Conservation (phyloP, 2,329 filamentous ascomycete genomes). For the Ascomycota sp. region DNA sequence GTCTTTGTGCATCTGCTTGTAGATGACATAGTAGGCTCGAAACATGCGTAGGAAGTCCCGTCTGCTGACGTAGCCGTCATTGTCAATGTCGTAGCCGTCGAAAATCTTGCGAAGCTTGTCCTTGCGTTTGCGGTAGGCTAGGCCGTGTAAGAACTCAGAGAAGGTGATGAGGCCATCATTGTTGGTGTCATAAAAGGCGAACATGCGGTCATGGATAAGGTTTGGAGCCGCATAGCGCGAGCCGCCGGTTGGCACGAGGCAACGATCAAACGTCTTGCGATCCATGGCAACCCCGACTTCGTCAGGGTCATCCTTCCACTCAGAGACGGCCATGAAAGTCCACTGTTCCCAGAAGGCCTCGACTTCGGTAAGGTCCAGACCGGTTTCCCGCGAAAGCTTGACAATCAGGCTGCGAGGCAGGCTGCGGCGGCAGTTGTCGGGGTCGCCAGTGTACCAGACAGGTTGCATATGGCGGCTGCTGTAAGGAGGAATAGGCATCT, state of each 20-base stretch:
- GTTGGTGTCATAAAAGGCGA: constrained; percentile 88
- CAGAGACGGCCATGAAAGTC: constrained; percentile 74
- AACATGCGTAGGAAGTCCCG: constrained; percentile 85
- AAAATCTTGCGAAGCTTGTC: constrained; percentile 59
- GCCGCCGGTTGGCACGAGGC: constrained; percentile 71
- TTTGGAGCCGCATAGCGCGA: constrained; percentile 61
- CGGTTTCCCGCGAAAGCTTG: constrained; percentile 49
- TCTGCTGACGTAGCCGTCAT: constrained; percentile 67
- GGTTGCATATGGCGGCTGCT: constrained; percentile 62
- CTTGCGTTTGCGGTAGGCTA: constrained; percentile 49
- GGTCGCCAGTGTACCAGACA: constrained; percentile 77
- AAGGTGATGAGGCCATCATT: constrained; percentile 79
- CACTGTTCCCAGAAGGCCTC: constrained; percentile 96
- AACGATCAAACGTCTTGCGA: constrained; percentile 77
- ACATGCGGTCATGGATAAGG: constrained; percentile 88
- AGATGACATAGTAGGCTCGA: constrained; percentile 75
- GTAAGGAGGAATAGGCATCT: constrained; percentile 70
- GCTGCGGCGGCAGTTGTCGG: constrained; percentile 44
- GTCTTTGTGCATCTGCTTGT: constrained; percentile 74
- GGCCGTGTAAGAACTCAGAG: constrained; percentile 69
- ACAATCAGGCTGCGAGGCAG: constrained; percentile 49
- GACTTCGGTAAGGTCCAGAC: constrained; percentile 68
- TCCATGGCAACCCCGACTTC: constrained; percentile 70
- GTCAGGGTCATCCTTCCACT: constrained; percentile 66
- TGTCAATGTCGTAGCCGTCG: constrained; percentile 76